These are phyloP conservation scores for Marchantia paleacea DNA, from an alignment of 225 moss, liverwort and hornwort species.

Conservation along the genomic window DNA sequence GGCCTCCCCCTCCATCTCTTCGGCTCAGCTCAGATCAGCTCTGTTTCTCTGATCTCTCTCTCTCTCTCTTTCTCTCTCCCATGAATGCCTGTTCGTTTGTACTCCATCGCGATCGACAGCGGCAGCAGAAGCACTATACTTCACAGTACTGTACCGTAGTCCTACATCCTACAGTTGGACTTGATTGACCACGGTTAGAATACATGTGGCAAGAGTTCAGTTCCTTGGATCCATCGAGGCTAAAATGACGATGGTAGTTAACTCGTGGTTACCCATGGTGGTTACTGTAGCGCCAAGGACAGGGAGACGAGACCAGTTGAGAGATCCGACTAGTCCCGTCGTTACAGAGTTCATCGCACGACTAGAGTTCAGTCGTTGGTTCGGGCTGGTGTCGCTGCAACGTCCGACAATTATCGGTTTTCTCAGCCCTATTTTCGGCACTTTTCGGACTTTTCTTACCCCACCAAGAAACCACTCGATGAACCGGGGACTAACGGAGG, in stretches of 20 bases:
- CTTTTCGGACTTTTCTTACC: not conserved
- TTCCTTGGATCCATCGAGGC: too few relatives aligned
- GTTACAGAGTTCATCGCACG: not conserved
- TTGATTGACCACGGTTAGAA: too few relatives aligned
- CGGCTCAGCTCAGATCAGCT: not conserved
- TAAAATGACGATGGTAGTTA: not conserved
- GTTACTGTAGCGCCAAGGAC: not conserved
- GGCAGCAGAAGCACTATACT: not conserved
- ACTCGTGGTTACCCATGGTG: not conserved
- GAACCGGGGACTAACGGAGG: not conserved
- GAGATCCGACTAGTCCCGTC: not conserved
- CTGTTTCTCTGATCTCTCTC: too few relatives aligned
- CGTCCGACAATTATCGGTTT: not conserved
- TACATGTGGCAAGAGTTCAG: too few relatives aligned
- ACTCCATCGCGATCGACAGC: not conserved
- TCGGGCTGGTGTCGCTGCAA: not conserved
- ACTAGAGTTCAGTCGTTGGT: not conserved
- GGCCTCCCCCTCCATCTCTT: not conserved
- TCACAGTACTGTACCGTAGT: not conserved
- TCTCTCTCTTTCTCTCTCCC: not conserved
- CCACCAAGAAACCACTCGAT: slow-evolving; percentile 15
- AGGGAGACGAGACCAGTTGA: too few relatives aligned
- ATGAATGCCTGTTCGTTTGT: not conserved
- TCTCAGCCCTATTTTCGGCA: not conserved
- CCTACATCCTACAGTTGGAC: not conserved